A percentile compares a stretch with the other conserved stretches of the same genome.
Evolutionary conservation across 768 basidiomycete species (phyloP).

Genomic region (Pholiota molesta): DNA sequence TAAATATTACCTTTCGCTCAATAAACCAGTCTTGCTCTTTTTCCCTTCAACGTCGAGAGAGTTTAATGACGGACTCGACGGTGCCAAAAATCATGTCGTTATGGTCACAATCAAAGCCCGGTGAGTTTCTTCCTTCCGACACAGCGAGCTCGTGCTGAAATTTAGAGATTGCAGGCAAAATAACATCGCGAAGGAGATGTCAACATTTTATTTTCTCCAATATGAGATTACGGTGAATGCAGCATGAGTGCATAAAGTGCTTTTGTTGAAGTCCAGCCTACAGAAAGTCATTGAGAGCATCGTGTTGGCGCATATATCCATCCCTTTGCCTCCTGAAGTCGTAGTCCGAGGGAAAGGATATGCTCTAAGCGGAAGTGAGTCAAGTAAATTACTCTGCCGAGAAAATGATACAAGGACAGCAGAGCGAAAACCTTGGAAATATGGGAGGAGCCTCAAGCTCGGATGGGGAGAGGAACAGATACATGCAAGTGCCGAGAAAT

Average conservation of each 20-base stretch:
- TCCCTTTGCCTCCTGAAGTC: conserved; percentile 30
- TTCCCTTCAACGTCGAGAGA: conserved; percentile 23
- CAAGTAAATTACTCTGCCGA: neutral
- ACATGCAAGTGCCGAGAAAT: conserved; percentile 33
- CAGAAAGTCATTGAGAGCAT: conserved; percentile 39
- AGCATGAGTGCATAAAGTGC: neutral
- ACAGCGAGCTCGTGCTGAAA: neutral
- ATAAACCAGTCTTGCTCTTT: conserved; percentile 35
- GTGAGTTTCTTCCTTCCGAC: conserved; percentile 17
- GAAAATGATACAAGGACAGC: neutral
- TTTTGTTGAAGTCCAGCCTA: neutral
- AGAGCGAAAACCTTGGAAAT: conserved; percentile 35
- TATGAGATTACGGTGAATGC: conserved; percentile 39
- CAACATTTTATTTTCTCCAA: conserved; percentile 32
- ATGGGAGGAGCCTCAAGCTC: conserved; percentile 31
- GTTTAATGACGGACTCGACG: neutral
- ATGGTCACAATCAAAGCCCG: conserved; percentile 36
- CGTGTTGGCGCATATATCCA: conserved; percentile 31
- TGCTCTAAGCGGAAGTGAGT: conserved; percentile 32
- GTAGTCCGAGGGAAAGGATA: conserved; percentile 34
- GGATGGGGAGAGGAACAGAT: conserved; percentile 31
- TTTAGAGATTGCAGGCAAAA: conserved; percentile 4
- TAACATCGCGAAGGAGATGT: conserved; percentile 24
- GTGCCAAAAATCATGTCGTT: conserved; percentile 23
- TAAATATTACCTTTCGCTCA: conserved; percentile 34